Base-by-base conservation (phyloP, 2,329 filamentous ascomycete species). In the Lachnellula subtilissima region DNA sequence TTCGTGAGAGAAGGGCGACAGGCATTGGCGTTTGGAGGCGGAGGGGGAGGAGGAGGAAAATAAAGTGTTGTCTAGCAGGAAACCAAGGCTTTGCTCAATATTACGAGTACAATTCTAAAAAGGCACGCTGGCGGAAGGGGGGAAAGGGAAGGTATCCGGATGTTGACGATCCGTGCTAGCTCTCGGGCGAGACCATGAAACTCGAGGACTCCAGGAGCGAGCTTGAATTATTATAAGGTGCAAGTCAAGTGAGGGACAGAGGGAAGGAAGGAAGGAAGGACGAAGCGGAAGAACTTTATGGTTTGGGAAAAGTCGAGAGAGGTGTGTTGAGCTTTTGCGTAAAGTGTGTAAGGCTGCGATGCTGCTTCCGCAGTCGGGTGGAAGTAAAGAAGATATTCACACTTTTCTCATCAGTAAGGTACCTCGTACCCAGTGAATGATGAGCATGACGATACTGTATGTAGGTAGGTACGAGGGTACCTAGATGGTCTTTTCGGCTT, bases 11-110 rank as follows among this genome's bases (percentile, higher is more conserved):
- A 40, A 48, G 48, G 53, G 40, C 53, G 39, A 55, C 53, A 59
- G 56, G 63, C 64, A 66, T 67, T 64, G 58, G 61, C 56, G 47
- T 63, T 49, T 55, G 58, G 28, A 32, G 39, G 39, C 9, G 5
- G 6, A 45, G 4, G 19, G 1, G 19, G 19, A 32, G 11, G 11
- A 45, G 19, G 42, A 25, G 42, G 17, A 4, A 43, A 43, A 32
- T 9, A 32, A 9, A 32, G 8, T 11, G 28, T 32, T 11, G 9
- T 32, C 8, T 32, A 32, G 28, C 28, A 32, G 9, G 8, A 32
- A 32, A 32, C 4, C 28, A 32, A 32, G 28, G 8, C 28, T 32
- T 28, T 32, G 8, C 28, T 11, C 28, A 28, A 32, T 32, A 11
- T 8, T 32, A 32, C 9, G 8, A 32, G 25, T 25, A 25, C 25